Evolutionary conservation across 192 early-diverging fungal genomes (phyloP), one percentile per base, ranked within the genome.

Genomic region (Coemansia umbellata): DNA sequence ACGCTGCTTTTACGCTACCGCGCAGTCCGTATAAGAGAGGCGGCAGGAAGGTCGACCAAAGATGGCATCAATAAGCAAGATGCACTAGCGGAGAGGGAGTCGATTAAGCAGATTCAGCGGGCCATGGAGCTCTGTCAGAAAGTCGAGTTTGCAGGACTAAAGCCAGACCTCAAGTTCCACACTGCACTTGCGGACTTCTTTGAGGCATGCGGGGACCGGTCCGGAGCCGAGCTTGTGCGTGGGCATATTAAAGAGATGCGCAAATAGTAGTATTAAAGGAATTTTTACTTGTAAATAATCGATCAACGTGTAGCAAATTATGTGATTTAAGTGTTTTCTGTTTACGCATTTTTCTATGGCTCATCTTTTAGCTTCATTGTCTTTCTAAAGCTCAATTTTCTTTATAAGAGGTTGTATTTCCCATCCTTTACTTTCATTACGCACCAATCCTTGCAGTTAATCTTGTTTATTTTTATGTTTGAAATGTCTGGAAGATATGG

Each of bases 1-100:
- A 72, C 69, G 13, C 50, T 72, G 48, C 37, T 72, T 33, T 37
- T 72, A 50, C 55, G 58, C 31, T 72, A 72, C 53, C 62, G 60
- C 43, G 30, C 69, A 1, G 15, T 47, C 17, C 56, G 58, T 24
- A 72, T 72, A 21, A 53, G 52, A 22, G 69, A 72, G 22, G 35
- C 54, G 15, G 33, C 47, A 15, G 35, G 42, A 33, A 43, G 30
- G 35, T n/a, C 17, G 23, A 11, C 23, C 17, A n/a, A 21, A 2
- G 21, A 27, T 9, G 43, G 11, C 1, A 11, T n/a, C 8, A n/a
- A 3, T n/a, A 24, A 14, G 8, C 24, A 28, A 21, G 9, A 27
- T 3, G 37, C 17, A 19, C 27, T 39, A 19, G 18, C 15, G 1
- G 17, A 35, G 10, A 28, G 31, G 33, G 13, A 44, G 11, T 23